Evolutionary conservation across 2,329 filamentous ascomycete species (phyloP), one percentile per base, ranked within the genome.

Genomic region (Grosmannia huntii): DNA sequence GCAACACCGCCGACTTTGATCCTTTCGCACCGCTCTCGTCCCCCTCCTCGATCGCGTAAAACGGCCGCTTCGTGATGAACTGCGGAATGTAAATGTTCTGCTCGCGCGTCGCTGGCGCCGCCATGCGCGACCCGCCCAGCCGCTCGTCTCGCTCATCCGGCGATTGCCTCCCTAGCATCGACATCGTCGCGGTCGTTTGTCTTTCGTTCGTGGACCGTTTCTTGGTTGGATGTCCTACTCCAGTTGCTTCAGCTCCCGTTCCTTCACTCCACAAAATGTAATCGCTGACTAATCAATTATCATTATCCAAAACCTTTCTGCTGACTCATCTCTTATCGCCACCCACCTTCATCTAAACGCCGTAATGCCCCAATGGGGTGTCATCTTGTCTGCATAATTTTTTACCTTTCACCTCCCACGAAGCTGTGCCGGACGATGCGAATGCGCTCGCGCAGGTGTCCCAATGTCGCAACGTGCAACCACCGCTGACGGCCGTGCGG

Each of bases 21-120:
- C 19, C 56, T 57, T 36, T 85, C 6, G 41, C 38, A 9, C 28
- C 14, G 36, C 14, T 57, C 9, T 54, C 51, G 38, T 64, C 60
- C 0, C 61, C 25, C 68, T 90, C 89, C 65, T 88, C 84, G 66
- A 82, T 84, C 57, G 95, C 85, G 72, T 97, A 99, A 74, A 99
- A 99, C 5, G 94, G 94, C 65, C 95, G 91, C 72, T 96, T 96
- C 66, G 90, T 91, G 75, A 99, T 99, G 79, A 96, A 99, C 57
- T 89, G 85, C 6, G 94, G 94, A 67, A 99, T 99, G 78, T 99
- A 99, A 71, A 96, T 85, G 79, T 99, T 99, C 72, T 94, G 90
- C 72, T 95, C 90, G 70, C 95, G 95, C 58, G 57, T 57, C 46
- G 61, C 55, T 12, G 61, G 57, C 27, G 62, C 57, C 53, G 50